Evolutionary conservation across 1,139 yeast species (phyloP).

Genomic region (Suhomyces anneliseae): DNA sequence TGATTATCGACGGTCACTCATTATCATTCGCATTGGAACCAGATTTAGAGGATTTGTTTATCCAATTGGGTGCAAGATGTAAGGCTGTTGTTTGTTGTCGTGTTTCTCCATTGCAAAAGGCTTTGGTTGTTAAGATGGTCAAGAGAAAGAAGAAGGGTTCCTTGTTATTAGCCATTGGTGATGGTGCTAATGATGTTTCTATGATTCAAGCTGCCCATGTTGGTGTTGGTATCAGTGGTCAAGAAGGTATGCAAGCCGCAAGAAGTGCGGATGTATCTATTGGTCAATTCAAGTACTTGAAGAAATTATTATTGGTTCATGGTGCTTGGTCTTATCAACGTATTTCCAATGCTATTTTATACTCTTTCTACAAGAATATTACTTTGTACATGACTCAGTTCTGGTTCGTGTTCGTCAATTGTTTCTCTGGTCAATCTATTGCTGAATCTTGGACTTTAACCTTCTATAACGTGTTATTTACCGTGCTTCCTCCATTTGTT

Average conservation of each 20-base stretch:
- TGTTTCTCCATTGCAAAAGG: constrained; percentile 96
- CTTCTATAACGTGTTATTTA: constrained; percentile 91
- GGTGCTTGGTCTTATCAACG: constrained; percentile 98
- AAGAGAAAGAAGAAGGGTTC: constrained; percentile 71
- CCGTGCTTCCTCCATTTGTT: constrained; percentile 94
- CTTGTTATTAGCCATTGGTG: constrained; percentile 89
- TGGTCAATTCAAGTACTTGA: constrained; percentile 89
- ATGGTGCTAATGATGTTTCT: constrained; percentile 97
- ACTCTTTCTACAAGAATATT: constrained; percentile 93
- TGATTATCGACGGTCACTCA: constrained; percentile 92
- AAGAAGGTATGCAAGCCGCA: constrained; percentile 99
- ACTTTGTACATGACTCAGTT: constrained; percentile 96
- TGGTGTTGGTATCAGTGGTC: constrained; percentile 97
- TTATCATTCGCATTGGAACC: constrained; percentile 80
- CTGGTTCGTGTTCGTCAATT: constrained; percentile 93
- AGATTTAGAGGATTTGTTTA: constrained; percentile 73
- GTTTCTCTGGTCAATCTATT: constrained; percentile 92
- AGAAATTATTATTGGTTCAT: constrained; percentile 83
- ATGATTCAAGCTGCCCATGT: constrained; percentile 99
- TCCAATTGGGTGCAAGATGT: constrained; percentile 82
- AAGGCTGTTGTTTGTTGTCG: constrained; percentile 95
- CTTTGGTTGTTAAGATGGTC: constrained; percentile 90
- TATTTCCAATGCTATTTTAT: constrained; percentile 85
- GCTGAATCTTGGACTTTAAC: constrained; percentile 98
- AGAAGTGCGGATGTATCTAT: constrained; percentile 96